These are phyloP conservation scores for Rhododendron henanense DNA, from an alignment of 148 eudicot genomes.

Conservation along the genomic window DNA sequence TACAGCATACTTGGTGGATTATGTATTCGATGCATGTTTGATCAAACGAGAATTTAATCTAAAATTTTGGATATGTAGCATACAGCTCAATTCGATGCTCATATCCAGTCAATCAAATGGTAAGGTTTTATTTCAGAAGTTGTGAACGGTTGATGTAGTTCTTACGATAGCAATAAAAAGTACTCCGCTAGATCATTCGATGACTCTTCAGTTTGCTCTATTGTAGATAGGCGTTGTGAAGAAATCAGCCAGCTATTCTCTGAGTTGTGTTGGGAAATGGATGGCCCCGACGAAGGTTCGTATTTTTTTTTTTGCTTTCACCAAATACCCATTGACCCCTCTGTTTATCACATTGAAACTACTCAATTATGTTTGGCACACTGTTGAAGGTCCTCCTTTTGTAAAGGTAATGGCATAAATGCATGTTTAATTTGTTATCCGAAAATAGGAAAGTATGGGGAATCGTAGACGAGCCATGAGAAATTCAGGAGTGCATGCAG, in stretches of 20 bases:
- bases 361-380: not conserved
- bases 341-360: not conserved
- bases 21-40: too few species aligned
- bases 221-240: conserved; percentile 70
- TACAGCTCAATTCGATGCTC: too few species aligned
- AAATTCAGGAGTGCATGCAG: not conserved
- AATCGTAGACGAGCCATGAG: not conserved
- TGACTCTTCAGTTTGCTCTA: not conserved
- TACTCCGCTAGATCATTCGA: not conserved
- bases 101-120: too few species aligned
- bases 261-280: conserved; percentile 60
- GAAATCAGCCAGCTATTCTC: conserved; percentile 48
- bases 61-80: too few species aligned
- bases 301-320: not conserved
- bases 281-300: conserved; percentile 69
- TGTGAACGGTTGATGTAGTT: not conserved
- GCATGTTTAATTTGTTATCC: not conserved
- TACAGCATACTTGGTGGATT: too few species aligned
- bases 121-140: not conserved
- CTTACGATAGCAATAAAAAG: not conserved
- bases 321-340: not conserved
- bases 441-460: not conserved
- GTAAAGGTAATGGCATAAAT: not conserved
- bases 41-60: too few species aligned
- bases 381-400: not conserved